Percentiles rank a stretch among this genome's conserved stretches.
phyloP scores from a whole-genome alignment of 176 grass and related monocot genomes.

The Juncus inflexus region DNA sequence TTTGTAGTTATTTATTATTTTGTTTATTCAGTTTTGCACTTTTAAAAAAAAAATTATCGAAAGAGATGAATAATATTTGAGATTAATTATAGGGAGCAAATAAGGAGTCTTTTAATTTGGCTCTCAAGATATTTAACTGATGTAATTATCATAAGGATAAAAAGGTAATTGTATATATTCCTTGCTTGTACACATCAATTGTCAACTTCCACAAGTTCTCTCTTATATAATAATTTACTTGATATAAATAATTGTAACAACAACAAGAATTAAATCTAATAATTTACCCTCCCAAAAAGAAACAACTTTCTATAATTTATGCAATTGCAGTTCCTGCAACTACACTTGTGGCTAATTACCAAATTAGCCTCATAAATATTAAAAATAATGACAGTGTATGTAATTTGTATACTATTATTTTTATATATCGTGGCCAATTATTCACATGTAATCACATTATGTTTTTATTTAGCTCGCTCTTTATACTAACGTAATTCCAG shows the following conservation, averaged over 20 bases:
- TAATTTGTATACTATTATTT: conserved; percentile 22
- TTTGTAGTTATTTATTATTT: too few species aligned
- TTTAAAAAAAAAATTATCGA: too few species aligned
- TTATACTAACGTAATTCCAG: conserved; percentile 54
- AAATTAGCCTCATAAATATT: conserved; percentile 25
- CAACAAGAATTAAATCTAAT: conserved; percentile 13
- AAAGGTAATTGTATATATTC: too few species aligned
- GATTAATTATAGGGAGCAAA: too few species aligned
- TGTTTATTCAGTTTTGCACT: too few species aligned
- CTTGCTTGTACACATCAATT: too few species aligned
- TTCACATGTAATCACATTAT: not conserved
- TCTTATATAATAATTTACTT: too few species aligned
- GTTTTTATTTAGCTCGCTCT: conserved; percentile 37
- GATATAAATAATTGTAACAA: conserved; percentile 15
- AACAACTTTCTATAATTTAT: conserved; percentile 15
- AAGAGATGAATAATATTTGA: too few species aligned
- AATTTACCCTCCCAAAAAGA: conserved; percentile 25
- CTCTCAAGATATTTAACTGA: too few species aligned
- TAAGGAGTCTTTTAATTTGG: too few species aligned
- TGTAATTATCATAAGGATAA: too few species aligned
- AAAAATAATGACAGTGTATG: conserved; percentile 33
- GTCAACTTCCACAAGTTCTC: too few species aligned
- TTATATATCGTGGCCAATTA: conserved; percentile 31
- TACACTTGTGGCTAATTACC: conserved; percentile 21
- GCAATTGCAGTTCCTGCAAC: conserved; percentile 40